phyloP scores from a whole-genome alignment of 1,284 basidiomycete species.

The Neolentinus lepideus region DNA sequence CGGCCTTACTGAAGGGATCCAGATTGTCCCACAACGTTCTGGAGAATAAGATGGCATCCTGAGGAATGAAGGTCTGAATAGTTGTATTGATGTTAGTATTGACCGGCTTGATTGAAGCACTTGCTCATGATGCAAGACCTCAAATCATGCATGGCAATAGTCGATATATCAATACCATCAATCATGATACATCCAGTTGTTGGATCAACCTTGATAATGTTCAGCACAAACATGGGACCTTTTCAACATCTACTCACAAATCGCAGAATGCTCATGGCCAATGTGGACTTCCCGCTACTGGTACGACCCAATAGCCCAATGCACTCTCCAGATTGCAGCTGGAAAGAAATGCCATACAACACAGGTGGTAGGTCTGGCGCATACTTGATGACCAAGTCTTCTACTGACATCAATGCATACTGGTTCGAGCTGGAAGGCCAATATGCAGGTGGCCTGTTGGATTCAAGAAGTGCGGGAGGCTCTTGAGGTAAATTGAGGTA shows the following conservation, averaged over 20 bases:
- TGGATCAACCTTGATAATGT: conserved; percentile 58
- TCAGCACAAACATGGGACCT: not conserved
- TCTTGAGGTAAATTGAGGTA: conserved; percentile 87
- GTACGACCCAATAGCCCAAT: conserved; percentile 64
- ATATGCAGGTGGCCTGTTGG: conserved; percentile 68
- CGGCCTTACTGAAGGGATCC: conserved; percentile 61
- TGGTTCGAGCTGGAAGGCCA: conserved; percentile 68
- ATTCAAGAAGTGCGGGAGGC: conserved; percentile 65
- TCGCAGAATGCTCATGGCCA: conserved; percentile 81
- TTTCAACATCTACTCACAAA: conserved; percentile 46
- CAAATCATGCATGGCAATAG: conserved; percentile 81
- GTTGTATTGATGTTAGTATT: not conserved
- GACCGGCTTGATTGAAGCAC: not conserved
- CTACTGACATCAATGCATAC: conserved; percentile 23
- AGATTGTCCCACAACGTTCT: conserved; percentile 83
- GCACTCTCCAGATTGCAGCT: conserved; percentile 54
- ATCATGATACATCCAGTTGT: conserved; percentile 71
- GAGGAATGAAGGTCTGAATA: conserved; percentile 69
- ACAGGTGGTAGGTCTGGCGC: conserved; percentile 47
- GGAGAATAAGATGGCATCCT: conserved; percentile 79
- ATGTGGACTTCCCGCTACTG: conserved; percentile 69
- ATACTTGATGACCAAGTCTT: conserved; percentile 17
- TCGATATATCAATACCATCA: conserved; percentile 86
- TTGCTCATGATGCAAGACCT: conserved; percentile 62
- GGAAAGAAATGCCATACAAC: conserved; percentile 68